Evolutionary conservation across 257 asterid genomes (phyloP).

Genomic region (Catharanthus roseus): DNA sequence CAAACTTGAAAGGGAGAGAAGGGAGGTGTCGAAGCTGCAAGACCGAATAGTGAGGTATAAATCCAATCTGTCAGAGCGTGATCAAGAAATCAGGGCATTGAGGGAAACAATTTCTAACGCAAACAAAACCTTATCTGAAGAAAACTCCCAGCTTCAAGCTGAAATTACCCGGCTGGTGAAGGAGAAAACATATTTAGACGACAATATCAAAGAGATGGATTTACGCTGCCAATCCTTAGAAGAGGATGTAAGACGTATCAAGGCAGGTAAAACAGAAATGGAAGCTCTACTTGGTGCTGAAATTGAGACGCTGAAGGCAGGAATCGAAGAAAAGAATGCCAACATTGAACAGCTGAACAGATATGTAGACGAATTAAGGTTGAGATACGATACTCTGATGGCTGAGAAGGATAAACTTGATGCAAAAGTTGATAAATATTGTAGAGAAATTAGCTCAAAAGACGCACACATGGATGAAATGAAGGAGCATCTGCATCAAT

Average conservation of each 20-base stretch:
- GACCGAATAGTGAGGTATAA: slow-evolving; percentile 72
- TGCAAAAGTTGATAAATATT: slow-evolving; percentile 25
- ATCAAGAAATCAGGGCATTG: slow-evolving; percentile 71
- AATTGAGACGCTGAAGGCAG: slow-evolving; percentile 46
- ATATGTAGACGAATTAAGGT: slow-evolving; percentile 25
- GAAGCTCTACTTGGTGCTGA: slow-evolving; percentile 38
- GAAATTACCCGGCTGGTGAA: slow-evolving; percentile 48
- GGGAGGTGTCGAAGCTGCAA: slow-evolving; percentile 59
- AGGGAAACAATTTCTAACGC: slow-evolving; percentile 70
- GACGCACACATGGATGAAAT: slow-evolving; percentile 38
- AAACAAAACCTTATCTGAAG: slow-evolving; percentile 74
- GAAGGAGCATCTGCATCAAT: slow-evolving; percentile 49
- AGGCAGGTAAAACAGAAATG: slow-evolving; percentile 46
- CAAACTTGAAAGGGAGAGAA: slow-evolving; percentile 56
- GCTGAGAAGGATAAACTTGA: slow-evolving; percentile 35
- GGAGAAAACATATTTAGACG: slow-evolving; percentile 61
- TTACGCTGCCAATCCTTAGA: slow-evolving; percentile 64
- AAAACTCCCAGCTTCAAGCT: slow-evolving; percentile 55
- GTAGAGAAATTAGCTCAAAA: slow-evolving; percentile 36
- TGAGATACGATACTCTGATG: slow-evolving; percentile 25
- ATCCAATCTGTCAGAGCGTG: slow-evolving; percentile 63
- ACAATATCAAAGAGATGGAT: slow-evolving; percentile 59
- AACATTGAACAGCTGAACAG: slow-evolving; percentile 35
- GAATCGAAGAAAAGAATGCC: slow-evolving; percentile 35
- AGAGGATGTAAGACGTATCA: slow-evolving; percentile 60